Percentiles rank a stretch among this genome's conserved stretches.
These are phyloP conservation scores for Psilocybe sp. DNA, from an alignment of 768 basidiomycete species.

Conservation along the genomic window DNA sequence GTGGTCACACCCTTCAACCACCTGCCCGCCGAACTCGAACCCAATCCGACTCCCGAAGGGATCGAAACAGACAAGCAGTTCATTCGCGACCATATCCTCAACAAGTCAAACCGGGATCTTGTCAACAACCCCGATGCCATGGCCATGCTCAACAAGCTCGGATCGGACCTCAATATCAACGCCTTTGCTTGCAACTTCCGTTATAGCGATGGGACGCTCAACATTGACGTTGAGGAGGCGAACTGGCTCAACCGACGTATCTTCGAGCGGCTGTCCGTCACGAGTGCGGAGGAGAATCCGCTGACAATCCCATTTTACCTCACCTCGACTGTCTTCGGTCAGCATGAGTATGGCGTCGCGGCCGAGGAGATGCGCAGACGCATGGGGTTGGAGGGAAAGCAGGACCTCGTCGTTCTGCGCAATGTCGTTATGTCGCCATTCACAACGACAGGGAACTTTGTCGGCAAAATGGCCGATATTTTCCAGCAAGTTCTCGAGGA, in stretches of 20 bases:
- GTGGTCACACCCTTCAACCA: conserved; percentile 39
- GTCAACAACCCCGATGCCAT: conserved; percentile 14
- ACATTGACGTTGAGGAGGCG: conserved; percentile 30
- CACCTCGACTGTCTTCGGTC: conserved; percentile 27
- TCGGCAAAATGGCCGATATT: conserved; percentile 24
- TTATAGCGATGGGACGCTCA: conserved; percentile 4
- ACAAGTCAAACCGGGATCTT: conserved; percentile 22
- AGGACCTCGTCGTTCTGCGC: conserved; percentile 32
- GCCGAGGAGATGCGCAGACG: conserved; percentile 34
- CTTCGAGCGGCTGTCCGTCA: conserved; percentile 35
- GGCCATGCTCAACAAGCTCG: conserved; percentile 15
- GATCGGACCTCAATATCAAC: conserved; percentile 43
- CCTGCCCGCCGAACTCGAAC: conserved; percentile 30
- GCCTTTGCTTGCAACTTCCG: conserved; percentile 43
- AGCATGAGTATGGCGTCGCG: conserved; percentile 31
- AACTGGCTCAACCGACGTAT: conserved; percentile 38
- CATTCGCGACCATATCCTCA: conserved; percentile 28
- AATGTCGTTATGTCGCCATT: conserved; percentile 44
- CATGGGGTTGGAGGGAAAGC: conserved; percentile 23
- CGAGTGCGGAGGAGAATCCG: conserved; percentile 19
- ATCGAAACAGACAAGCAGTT: conserved; percentile 27
- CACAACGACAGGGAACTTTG: conserved; percentile 24
- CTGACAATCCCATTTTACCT: conserved; percentile 23
- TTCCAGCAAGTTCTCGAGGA: conserved; percentile 31
- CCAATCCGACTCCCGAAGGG: conserved; percentile 3